Percentiles rank a stretch among this genome's conserved stretches.
Conservation (phyloP, 345 rosid genomes). For the Melastoma malabathricum region DNA sequence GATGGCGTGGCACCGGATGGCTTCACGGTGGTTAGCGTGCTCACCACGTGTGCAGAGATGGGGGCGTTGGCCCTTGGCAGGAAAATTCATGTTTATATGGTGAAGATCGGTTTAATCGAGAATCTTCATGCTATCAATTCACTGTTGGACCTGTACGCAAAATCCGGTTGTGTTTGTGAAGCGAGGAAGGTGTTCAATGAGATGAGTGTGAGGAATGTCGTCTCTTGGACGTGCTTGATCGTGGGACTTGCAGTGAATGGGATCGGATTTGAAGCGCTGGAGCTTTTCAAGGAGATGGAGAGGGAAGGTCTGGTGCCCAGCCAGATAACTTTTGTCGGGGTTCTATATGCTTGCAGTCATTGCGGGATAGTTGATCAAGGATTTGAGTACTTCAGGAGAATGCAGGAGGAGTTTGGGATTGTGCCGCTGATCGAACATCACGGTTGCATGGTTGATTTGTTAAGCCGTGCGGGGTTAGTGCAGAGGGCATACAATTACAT, state of each 20-base stretch:
- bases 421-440: conserved; percentile 66
- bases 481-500: conserved; percentile 45
- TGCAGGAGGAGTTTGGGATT: conserved; percentile 51
- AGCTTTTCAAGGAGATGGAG: conserved; percentile 44
- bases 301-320: conserved; percentile 31
- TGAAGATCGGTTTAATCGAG: conserved; percentile 35
- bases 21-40: conserved; percentile 62
- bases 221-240: conserved; percentile 72
- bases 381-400: conserved; percentile 43
- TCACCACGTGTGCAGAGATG: conserved; percentile 68
- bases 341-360: conserved; percentile 82
- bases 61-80: conserved; percentile 60
- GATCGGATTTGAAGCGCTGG: conserved; percentile 57
- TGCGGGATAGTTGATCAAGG: conserved; percentile 82
- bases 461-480: conserved; percentile 70
- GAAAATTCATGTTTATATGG: conserved; percentile 48
- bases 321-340: conserved; percentile 68
- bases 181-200: conserved; percentile 44
- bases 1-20: conserved; percentile 59
- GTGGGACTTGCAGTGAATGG: conserved; percentile 83
- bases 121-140: conserved; percentile 46
- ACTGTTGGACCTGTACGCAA: conserved; percentile 66
- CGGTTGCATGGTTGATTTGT: conserved; percentile 84
- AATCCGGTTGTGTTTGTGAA: conserved; percentile 49
- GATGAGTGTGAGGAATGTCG: conserved; percentile 46